Conservation (phyloP, 345 rosid species). For the Linum lewisii region DNA sequence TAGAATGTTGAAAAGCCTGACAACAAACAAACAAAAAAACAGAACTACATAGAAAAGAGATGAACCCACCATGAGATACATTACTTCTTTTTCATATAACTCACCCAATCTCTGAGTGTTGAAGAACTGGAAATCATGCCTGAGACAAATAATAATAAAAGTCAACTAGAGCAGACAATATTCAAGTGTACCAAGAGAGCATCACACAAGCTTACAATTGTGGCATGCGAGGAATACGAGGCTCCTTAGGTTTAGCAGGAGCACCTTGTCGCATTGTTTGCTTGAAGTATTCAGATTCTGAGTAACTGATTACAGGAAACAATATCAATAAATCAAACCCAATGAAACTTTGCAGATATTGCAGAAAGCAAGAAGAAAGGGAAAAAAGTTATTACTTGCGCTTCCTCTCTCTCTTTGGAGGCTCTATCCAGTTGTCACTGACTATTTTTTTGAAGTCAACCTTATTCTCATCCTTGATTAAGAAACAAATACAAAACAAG, state of each 20-base stretch:
- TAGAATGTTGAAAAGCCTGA: neutral
- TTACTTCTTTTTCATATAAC: conserved; percentile 96
- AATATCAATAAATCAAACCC: neutral
- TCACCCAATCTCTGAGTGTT: conserved; percentile 91
- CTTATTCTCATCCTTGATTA: conserved; percentile 74
- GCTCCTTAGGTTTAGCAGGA: conserved; percentile 91
- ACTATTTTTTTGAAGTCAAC: conserved; percentile 92
- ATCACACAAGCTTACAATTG: conserved; percentile 49
- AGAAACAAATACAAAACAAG: conserved; percentile 13
- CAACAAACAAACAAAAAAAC: conserved; percentile 4
- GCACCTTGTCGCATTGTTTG: conserved; percentile 97
- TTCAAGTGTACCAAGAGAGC: neutral
- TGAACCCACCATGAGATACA: conserved; percentile 75
- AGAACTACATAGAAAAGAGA: conserved; percentile 7
- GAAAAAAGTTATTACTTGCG: conserved; percentile 59
- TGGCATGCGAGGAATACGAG: conserved; percentile 99
- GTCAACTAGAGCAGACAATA: conserved; percentile 7
- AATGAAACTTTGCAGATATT: neutral
- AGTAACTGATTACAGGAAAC: conserved; percentile 44
- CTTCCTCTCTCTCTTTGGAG: conserved; percentile 96
- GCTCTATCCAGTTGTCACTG: conserved; percentile 96
- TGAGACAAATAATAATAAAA: conserved; percentile 18
- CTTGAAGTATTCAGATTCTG: conserved; percentile 95
- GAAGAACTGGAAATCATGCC: conserved; percentile 98
- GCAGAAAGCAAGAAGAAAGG: neutral